Base-by-base conservation (phyloP, 2,329 filamentous ascomycete genomes). In the Nothophoma quercina region DNA sequence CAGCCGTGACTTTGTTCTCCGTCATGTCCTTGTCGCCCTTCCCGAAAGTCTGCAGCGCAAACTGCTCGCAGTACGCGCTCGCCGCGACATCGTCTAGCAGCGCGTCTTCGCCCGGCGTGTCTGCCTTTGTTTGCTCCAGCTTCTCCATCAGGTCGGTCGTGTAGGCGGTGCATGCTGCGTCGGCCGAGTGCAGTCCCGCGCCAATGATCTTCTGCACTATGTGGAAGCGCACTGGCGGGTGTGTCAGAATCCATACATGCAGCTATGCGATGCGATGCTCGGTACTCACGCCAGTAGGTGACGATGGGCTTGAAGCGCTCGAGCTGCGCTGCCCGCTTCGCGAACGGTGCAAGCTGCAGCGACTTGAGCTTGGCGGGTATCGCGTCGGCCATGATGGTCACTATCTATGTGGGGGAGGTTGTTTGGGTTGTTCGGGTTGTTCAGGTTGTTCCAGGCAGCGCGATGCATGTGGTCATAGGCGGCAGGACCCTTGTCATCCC, bases 51-150 rank as follows among this genome's bases (percentile, higher is more conserved):
- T 96, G 90, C 59, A 93, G 81, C 0, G 89, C 93, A 73, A 99
- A 99, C 71, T 96, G 89, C 75, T 98, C 93, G 39, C 98, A 88
- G 66, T 96, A 96, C 46, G 91, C 92, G 75, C 93, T 91, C 1
- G 91, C 93, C 4, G 89, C 91, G 1, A 87, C 79, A 64, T 97
- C 93, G 74, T 98, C 93, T 5, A 85, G 81, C 46, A 98, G 87
- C 13, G 92, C 89, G 70, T 96, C 91, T 67, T 98, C 90, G 39
- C 84, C 82, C 8, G 86, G 81, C 67, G 93, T 86, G 51, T 89
- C 84, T 9, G 79, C 79, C 79, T 95, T 95, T 58, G 85, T 88
- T 82, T 86, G 79, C 76, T 99, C 95, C 62, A 99, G 82, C 77
- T 89, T 92, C 76, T 98, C 93, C 87, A 99, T 95, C 64, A 98